Evolutionary conservation across 169 alveolate species (phyloP).

Genomic region (Hammondia hammondi): DNA sequence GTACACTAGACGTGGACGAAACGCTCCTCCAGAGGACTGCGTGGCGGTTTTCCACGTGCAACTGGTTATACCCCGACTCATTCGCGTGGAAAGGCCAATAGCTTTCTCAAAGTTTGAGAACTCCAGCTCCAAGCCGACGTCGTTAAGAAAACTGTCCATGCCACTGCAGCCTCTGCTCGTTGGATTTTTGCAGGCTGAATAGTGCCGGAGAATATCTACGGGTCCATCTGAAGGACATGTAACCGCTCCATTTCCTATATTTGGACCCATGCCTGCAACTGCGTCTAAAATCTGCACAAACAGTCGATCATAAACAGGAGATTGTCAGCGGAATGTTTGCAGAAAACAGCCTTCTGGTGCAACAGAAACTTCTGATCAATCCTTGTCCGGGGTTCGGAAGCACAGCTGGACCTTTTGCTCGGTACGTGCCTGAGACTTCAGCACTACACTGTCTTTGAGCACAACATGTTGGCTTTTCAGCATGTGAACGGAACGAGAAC

Average conservation of each 20-base stretch:
- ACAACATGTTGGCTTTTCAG: too few relatives aligned
- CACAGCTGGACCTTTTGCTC: too few relatives aligned
- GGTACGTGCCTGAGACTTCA: too few relatives aligned
- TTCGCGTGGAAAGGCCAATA: slow-evolving; percentile 16
- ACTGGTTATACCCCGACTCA: background rate
- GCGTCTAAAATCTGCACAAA: slow-evolving; percentile 5
- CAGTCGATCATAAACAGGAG: background rate
- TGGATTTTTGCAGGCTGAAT: background rate
- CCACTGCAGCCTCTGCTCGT: slow-evolving; percentile 38
- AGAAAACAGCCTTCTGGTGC: too few relatives aligned
- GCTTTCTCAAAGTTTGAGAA: slow-evolving; percentile 38
- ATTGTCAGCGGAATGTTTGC: too few relatives aligned
- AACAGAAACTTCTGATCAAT: too few relatives aligned
- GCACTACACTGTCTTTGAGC: too few relatives aligned
- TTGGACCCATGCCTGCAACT: background rate
- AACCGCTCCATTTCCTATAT: background rate
- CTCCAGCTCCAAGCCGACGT: background rate
- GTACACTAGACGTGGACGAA: too few relatives aligned
- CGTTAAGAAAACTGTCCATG: background rate
- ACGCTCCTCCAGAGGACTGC: background rate
- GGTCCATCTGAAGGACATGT: background rate
- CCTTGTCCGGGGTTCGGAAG: too few relatives aligned
- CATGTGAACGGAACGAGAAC: too few relatives aligned
- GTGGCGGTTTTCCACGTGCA: background rate
- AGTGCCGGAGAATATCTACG: background rate